Evolutionary conservation across 2,329 filamentous ascomycete species (phyloP).

Genomic region (Cadophora sp.): DNA sequence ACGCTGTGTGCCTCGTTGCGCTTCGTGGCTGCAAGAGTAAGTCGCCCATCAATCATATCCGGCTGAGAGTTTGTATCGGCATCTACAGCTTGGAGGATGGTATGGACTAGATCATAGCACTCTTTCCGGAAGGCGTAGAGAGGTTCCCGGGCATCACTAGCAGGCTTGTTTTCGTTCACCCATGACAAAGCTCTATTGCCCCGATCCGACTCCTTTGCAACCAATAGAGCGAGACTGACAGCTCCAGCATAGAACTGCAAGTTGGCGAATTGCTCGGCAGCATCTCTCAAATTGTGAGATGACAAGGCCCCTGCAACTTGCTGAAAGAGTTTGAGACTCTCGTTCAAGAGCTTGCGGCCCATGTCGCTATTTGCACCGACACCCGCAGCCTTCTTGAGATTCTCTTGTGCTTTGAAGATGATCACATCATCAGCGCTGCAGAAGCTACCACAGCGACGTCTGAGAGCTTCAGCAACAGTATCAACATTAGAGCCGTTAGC

Average conservation of each 20-base stretch:
- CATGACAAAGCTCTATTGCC: slow-evolving; percentile 85
- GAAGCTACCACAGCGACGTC: slow-evolving; percentile 93
- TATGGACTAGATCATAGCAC: slow-evolving; percentile 88
- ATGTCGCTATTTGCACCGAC: slow-evolving; percentile 76
- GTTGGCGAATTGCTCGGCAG: slow-evolving; percentile 78
- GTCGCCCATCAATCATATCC: slow-evolving; percentile 77
- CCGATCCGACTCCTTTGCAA: slow-evolving; percentile 84
- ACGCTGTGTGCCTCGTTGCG: slow-evolving; percentile 88
- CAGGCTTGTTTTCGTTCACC: slow-evolving; percentile 83
- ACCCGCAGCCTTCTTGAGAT: slow-evolving; percentile 86
- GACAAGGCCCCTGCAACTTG: slow-evolving; percentile 86
- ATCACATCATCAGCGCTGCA: slow-evolving; percentile 97
- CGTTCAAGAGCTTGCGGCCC: slow-evolving; percentile 81
- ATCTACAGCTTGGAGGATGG: slow-evolving; percentile 81
- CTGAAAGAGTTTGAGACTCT: slow-evolving; percentile 87
- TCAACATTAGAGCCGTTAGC: slow-evolving; percentile 97
- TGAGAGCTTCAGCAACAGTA: slow-evolving; percentile 92
- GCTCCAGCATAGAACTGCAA: slow-evolving; percentile 94
- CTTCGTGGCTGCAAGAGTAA: slow-evolving; percentile 78
- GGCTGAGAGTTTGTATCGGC: slow-evolving; percentile 70
- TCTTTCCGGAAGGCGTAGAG: slow-evolving; percentile 74
- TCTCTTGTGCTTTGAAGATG: slow-evolving; percentile 97
- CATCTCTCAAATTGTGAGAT: slow-evolving; percentile 78
- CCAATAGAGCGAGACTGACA: slow-evolving; percentile 83
- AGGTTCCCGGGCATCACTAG: slow-evolving; percentile 70